These are phyloP conservation scores for Linum usitatissimum DNA, from an alignment of 345 rosid species.

Conservation along the genomic window DNA sequence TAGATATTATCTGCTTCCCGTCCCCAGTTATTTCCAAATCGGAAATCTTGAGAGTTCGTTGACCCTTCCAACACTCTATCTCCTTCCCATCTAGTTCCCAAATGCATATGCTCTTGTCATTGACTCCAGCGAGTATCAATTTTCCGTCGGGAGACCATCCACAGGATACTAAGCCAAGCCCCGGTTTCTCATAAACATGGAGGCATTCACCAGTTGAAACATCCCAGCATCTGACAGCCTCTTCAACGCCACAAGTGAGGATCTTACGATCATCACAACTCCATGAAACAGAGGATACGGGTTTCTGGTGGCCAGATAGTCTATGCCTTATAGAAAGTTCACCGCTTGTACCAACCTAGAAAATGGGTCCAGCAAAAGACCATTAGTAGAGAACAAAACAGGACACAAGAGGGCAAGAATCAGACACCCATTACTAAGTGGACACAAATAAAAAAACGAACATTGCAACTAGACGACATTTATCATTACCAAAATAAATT, in stretches of 20 bases:
- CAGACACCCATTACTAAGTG: neutral
- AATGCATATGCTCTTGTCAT: conserved; percentile 41
- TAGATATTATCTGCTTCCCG: conserved; percentile 43
- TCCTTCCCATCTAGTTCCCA: conserved; percentile 53
- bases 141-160: conserved; percentile 57
- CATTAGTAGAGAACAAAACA: neutral
- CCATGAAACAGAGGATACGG: conserved; percentile 50
- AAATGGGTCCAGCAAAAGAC: neutral
- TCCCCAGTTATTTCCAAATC: conserved; percentile 45
- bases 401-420: neutral
- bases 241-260: conserved; percentile 53
- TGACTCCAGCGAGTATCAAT: conserved; percentile 37
- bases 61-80: conserved; percentile 48
- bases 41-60: conserved; percentile 34
- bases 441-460: neutral
- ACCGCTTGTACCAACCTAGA: conserved; percentile 36
- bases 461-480: neutral
- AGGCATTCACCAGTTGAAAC: conserved; percentile 51
- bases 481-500: conserved; percentile 5
- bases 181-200: conserved; percentile 39
- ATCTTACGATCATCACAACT: conserved; percentile 49
- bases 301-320: conserved; percentile 41
- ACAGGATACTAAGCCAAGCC: conserved; percentile 46
- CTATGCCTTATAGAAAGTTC: conserved; percentile 35
- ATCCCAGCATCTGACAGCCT: conserved; percentile 51